Percentiles rank a stretch among this genome's conserved stretches.
Conservation (phyloP, 768 basidiomycete genomes). For the Mycena alexandri region DNA sequence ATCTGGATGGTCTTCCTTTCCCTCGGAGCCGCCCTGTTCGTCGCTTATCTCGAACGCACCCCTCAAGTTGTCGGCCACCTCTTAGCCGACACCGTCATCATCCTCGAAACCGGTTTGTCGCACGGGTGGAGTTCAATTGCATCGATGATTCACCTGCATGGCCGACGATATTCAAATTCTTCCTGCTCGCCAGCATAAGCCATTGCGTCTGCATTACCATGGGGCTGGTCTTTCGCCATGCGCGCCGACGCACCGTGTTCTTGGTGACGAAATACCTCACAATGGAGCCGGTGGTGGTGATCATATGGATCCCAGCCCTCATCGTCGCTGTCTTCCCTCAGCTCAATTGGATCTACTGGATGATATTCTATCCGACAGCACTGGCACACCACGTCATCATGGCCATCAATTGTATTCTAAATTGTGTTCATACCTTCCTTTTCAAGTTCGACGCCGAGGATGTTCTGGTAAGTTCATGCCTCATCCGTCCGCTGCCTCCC, state of each 20-base stretch:
- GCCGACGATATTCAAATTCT: not conserved
- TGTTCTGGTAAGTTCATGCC: too few relatives aligned
- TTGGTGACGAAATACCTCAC: not conserved
- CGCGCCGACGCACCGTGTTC: not conserved
- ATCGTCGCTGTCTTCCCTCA: too few relatives aligned
- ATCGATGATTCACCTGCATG: not conserved
- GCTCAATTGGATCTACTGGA: too few relatives aligned
- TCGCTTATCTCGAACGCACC: not conserved
- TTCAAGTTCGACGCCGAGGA: too few relatives aligned
- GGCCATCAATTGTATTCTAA: too few relatives aligned
- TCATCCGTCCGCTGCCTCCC: too few relatives aligned
- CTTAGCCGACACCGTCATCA: too few relatives aligned
- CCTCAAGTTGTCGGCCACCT: too few relatives aligned
- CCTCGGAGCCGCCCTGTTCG: not conserved
- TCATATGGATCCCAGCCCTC: not conserved
- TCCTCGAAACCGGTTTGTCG: not conserved
- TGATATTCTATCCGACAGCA: too few relatives aligned
- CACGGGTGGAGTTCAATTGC: not conserved
- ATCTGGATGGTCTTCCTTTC: not conserved
- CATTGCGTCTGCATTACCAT: not conserved
- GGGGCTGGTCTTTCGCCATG: not conserved
- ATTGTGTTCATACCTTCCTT: too few relatives aligned
- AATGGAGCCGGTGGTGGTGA: not conserved
- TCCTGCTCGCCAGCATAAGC: not conserved
- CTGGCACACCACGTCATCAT: too few relatives aligned